Conservation (phyloP, 208 protist genomes). For the Acanthamoeba triangularis region DNA sequence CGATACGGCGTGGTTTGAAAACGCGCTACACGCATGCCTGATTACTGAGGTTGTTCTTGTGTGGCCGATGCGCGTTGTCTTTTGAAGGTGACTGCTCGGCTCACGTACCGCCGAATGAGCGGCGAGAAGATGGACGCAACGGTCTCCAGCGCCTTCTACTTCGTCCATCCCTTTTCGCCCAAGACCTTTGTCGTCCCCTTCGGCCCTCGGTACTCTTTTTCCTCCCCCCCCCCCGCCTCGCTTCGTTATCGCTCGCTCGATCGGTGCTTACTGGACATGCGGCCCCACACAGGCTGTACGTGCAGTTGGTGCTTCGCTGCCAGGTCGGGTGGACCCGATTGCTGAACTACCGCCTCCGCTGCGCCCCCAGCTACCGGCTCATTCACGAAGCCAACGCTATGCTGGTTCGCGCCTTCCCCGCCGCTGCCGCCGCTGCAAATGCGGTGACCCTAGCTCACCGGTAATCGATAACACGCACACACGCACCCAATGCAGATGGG, state of each 20-base stretch:
- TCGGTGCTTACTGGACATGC: not conserved
- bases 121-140: not conserved
- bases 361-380: not conserved
- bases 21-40: not conserved
- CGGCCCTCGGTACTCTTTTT: not conserved
- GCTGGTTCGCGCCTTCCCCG: not conserved
- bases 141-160: not conserved
- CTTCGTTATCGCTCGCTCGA: not conserved
- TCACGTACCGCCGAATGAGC: not conserved
- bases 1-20: not conserved
- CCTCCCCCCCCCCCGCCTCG: not conserved
- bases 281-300: not conserved
- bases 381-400: not conserved
- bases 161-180: slow-evolving; percentile 23
- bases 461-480: too few relatives aligned
- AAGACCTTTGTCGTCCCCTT: slow-evolving; percentile 41
- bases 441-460: too few relatives aligned
- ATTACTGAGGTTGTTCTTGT: not conserved
- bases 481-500: not conserved
- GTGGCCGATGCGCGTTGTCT: too few relatives aligned
- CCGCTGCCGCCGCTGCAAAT: too few relatives aligned
- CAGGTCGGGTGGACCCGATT: slow-evolving; percentile 8
- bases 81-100: not conserved
- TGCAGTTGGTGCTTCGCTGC: slow-evolving; percentile 14
- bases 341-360: not conserved